These are phyloP conservation scores for Raffaelea deltoideospora DNA, from an alignment of 2,329 filamentous ascomycete species.

Conservation along the genomic window DNA sequence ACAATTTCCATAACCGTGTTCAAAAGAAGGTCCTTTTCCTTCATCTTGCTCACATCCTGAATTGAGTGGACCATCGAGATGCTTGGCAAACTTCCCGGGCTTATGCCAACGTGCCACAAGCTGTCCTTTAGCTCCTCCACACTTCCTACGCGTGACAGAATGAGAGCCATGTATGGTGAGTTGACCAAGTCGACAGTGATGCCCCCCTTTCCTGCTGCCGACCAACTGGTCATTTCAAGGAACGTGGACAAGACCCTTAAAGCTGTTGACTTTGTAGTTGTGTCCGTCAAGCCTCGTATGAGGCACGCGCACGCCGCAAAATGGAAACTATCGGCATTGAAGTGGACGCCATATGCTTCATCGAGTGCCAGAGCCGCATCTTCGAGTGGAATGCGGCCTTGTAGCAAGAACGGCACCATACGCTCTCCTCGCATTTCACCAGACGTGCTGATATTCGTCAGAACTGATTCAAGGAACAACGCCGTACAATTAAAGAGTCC, in stretches of 20 bases:
- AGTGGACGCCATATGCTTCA: slow-evolving; percentile 50
- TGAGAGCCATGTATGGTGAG: slow-evolving; percentile 45
- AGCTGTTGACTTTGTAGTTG: slow-evolving; percentile 40
- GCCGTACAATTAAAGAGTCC: slow-evolving; percentile 51
- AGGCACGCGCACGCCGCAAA: slow-evolving; percentile 51
- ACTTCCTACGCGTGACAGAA: slow-evolving; percentile 39
- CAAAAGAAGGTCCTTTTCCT: slow-evolving; percentile 46
- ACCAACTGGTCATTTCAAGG: slow-evolving; percentile 33
- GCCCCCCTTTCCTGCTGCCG: slow-evolving; percentile 6
- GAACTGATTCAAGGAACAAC: slow-evolving; percentile 47
- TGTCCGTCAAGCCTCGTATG: slow-evolving; percentile 48
- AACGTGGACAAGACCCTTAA: slow-evolving; percentile 48
- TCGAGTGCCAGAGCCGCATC: slow-evolving; percentile 48
- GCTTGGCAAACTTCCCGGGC: slow-evolving; percentile 25
- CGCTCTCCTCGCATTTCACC: slow-evolving; percentile 42
- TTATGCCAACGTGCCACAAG: slow-evolving; percentile 44
- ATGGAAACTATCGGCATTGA: slow-evolving; percentile 49
- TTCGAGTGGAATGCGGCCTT: slow-evolving; percentile 44
- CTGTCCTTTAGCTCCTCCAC: slow-evolving; percentile 47
- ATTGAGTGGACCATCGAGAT: slow-evolving; percentile 24
- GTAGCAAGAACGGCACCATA: slow-evolving; percentile 44
- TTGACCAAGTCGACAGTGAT: slow-evolving; percentile 15
- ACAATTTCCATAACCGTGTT: slow-evolving; percentile 49
- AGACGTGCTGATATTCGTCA: slow-evolving; percentile 47
- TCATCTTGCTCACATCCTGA: slow-evolving; percentile 29